Conservation (phyloP, 2,329 filamentous ascomycete genomes). For the Colletotrichum tabaci region DNA sequence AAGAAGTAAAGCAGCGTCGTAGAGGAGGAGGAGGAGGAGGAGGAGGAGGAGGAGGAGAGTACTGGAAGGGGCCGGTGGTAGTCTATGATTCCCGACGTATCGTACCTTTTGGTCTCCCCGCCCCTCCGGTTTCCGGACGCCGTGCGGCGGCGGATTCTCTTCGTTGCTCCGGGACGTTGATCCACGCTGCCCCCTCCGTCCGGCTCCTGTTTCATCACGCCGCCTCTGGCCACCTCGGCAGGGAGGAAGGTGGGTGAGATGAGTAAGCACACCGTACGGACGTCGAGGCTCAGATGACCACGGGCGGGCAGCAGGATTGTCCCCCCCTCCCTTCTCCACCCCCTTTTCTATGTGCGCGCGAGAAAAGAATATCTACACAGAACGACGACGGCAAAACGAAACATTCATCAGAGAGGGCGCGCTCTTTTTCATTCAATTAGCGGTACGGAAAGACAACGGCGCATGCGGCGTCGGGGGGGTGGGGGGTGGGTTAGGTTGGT, state of each 20-base stretch:
- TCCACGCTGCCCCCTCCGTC: not conserved
- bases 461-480: too few relatives aligned
- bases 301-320: too few relatives aligned
- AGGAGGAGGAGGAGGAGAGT: not conserved
- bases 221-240: not conserved
- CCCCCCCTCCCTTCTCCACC: too few relatives aligned
- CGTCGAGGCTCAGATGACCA: not conserved
- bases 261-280: not conserved
- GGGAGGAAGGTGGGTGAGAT: not conserved
- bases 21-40: not conserved
- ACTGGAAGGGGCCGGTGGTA: too few relatives aligned
- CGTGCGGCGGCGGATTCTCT: not conserved
- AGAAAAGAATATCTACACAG: too few relatives aligned
- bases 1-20: conserved; percentile 20
- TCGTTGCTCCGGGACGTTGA: not conserved
- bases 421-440: too few relatives aligned
- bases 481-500: too few relatives aligned
- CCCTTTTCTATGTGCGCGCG: too few relatives aligned
- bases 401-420: too few relatives aligned
- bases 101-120: not conserved
- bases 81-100: not conserved
- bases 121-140: not conserved
- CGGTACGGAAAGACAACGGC: too few relatives aligned
- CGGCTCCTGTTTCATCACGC: not conserved
- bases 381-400: too few relatives aligned